Evolutionary conservation across 495 filamentous ascomycete genomes (phyloP).

Genomic region (Aspergillus olivimuriae): DNA sequence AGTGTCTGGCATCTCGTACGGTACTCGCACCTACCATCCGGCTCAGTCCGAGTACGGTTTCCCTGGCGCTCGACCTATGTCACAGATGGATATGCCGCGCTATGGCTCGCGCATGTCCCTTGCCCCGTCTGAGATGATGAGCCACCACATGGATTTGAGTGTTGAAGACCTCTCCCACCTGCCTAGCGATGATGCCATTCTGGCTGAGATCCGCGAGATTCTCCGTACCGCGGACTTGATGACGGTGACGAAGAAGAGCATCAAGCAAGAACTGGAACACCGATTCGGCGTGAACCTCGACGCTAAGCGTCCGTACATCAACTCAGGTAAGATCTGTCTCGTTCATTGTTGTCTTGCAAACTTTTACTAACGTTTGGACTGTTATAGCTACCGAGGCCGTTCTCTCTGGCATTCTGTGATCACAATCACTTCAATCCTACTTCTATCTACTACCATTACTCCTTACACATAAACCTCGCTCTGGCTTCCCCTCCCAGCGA

Average conservation of each 20-base stretch:
- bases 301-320: slow-evolving; percentile 80
- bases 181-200: slow-evolving; percentile 80
- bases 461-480: background rate
- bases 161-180: slow-evolving; percentile 66
- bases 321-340: slow-evolving; percentile 64
- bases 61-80: slow-evolving; percentile 63
- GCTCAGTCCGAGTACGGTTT: slow-evolving; percentile 42
- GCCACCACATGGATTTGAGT: slow-evolving; percentile 51
- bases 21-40: slow-evolving; percentile 69
- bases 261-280: slow-evolving; percentile 87
- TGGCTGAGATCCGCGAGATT: slow-evolving; percentile 93
- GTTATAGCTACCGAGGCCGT: slow-evolving; percentile 65
- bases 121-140: slow-evolving; percentile 68
- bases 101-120: slow-evolving; percentile 69
- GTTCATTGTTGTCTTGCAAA: slow-evolving; percentile 1
- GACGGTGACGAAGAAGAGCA: slow-evolving; percentile 96
- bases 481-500: background rate
- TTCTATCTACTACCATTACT: background rate
- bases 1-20: slow-evolving; percentile 84
- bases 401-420: slow-evolving; percentile 46
- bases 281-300: slow-evolving; percentile 81
- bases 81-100: slow-evolving; percentile 59
- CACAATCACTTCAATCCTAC: background rate
- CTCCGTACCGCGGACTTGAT: slow-evolving; percentile 88
- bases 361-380: slow-evolving; percentile 30